phyloP scores from a whole-genome alignment of 192 early-diverging fungal genomes.

The Coemansia sp. region DNA sequence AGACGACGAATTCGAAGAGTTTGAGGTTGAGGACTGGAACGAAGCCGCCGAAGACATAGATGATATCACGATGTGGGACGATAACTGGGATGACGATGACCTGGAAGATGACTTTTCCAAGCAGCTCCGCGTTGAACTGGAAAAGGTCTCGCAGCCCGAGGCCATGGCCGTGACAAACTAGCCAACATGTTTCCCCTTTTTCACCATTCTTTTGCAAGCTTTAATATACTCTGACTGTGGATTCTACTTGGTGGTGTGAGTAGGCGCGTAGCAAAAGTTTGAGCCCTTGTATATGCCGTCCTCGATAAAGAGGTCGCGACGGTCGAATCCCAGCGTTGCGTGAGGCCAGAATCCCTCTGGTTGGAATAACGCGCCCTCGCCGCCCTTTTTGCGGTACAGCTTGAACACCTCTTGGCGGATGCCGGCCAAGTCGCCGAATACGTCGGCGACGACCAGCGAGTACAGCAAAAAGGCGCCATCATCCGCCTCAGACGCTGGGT shows the following conservation, averaged over 20 bases:
- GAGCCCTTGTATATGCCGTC: slow-evolving; percentile 69
- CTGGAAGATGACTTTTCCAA: slow-evolving; percentile 89
- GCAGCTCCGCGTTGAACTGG: slow-evolving; percentile 63
- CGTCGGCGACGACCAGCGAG: slow-evolving; percentile 54
- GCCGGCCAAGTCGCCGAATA: slow-evolving; percentile 39
- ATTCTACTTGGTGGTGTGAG: slow-evolving; percentile 14
- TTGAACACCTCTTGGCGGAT: slow-evolving; percentile 59
- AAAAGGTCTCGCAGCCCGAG: slow-evolving; percentile 32
- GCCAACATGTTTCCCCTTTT: background rate
- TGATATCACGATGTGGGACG: slow-evolving; percentile 68
- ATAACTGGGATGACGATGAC: slow-evolving; percentile 92
- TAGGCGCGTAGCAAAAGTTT: slow-evolving; percentile 64
- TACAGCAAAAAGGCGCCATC: slow-evolving; percentile 25
- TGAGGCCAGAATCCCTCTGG: slow-evolving; percentile 66
- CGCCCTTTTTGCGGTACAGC: slow-evolving; percentile 60
- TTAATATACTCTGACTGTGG: background rate
- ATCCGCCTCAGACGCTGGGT: slow-evolving; percentile 12
- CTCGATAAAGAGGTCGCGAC: slow-evolving; percentile 64
- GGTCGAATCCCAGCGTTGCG: slow-evolving; percentile 65
- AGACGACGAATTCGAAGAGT: slow-evolving; percentile 96
- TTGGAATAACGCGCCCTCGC: slow-evolving; percentile 68
- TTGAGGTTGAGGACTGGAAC: slow-evolving; percentile 83
- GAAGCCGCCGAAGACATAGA: slow-evolving; percentile 75
- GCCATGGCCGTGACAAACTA: slow-evolving; percentile 43
- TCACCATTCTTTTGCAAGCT: background rate